Percentiles rank a stretch among this genome's conserved stretches.
Conservation (phyloP, 805 yeast species). For the Ogataea paraovalis region DNA sequence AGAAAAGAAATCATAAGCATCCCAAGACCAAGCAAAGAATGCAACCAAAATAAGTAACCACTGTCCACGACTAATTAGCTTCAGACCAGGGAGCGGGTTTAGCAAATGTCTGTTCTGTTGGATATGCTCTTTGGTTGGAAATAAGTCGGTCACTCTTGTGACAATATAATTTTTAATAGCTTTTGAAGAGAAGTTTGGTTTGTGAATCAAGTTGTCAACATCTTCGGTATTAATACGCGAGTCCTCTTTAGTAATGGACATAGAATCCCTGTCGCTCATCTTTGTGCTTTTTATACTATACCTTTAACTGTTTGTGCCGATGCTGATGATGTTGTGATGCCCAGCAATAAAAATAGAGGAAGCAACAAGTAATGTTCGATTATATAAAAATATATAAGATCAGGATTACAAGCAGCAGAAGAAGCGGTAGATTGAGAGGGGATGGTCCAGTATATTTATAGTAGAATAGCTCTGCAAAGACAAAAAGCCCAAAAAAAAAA, state of each 20-base stretch:
- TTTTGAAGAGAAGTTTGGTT: conserved; percentile 30
- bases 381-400: no score
- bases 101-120: conserved; percentile 37
- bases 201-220: conserved; percentile 35
- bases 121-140: conserved; percentile 41
- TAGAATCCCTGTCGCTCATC: conserved; percentile 5
- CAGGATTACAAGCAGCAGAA: no score
- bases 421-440: no score
- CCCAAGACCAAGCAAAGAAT: conserved; percentile 60
- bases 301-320: background rate
- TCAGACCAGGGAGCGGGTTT: conserved; percentile 63
- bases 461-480: no score
- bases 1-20: conserved; percentile 60
- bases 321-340: no score
- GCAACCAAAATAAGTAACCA: conserved; percentile 56
- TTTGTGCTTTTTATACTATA: background rate
- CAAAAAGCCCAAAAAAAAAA: background rate
- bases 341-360: no score
- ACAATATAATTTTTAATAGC: conserved; percentile 35
- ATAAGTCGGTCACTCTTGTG: conserved; percentile 47
- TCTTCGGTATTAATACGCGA: conserved; percentile 34
- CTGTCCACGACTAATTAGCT: conserved; percentile 44
- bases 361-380: no score
- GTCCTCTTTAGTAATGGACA: conserved; percentile 4
- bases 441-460: no score